These are phyloP conservation scores for Lasiosphaeria miniovina DNA, from an alignment of 495 filamentous ascomycete genomes.

Conservation along the genomic window DNA sequence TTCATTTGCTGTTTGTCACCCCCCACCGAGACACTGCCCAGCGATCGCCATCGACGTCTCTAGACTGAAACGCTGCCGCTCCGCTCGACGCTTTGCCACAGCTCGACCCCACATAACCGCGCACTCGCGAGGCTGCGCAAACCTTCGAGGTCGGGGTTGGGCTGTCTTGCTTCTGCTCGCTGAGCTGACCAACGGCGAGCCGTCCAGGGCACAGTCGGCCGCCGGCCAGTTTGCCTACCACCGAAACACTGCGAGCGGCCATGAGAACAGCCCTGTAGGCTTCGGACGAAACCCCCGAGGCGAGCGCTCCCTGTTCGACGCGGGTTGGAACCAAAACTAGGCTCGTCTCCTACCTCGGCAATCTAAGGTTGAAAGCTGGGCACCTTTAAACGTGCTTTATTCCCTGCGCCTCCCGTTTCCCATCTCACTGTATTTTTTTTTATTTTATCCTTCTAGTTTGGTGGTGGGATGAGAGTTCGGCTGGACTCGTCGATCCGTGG, in stretches of 20 bases:
- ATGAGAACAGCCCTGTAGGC: background rate
- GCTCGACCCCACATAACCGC: background rate
- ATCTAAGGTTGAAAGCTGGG: background rate
- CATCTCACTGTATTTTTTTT: no score
- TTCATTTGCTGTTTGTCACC: no score
- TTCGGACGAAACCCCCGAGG: background rate
- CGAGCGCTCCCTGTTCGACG: background rate
- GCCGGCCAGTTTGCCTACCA: background rate
- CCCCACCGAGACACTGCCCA: no score
- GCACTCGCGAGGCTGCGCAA: conserved; percentile 3
- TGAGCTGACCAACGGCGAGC: background rate
- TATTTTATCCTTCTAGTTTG: no score
- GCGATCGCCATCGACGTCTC: no score
- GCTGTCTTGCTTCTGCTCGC: background rate
- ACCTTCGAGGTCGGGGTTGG: background rate
- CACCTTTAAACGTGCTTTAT: no score
- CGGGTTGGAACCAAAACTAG: background rate
- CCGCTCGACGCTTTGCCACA: background rate
- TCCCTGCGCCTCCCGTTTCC: no score
- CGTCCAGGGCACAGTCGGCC: background rate
- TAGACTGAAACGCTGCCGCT: no score
- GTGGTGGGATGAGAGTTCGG: no score
- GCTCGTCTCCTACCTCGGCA: background rate
- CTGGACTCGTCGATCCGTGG: no score
- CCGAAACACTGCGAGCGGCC: background rate